Percentiles rank a stretch among this genome's conserved stretches.
Conservation (phyloP, 257 asterid genomes). For the Paulownia fortunei region DNA sequence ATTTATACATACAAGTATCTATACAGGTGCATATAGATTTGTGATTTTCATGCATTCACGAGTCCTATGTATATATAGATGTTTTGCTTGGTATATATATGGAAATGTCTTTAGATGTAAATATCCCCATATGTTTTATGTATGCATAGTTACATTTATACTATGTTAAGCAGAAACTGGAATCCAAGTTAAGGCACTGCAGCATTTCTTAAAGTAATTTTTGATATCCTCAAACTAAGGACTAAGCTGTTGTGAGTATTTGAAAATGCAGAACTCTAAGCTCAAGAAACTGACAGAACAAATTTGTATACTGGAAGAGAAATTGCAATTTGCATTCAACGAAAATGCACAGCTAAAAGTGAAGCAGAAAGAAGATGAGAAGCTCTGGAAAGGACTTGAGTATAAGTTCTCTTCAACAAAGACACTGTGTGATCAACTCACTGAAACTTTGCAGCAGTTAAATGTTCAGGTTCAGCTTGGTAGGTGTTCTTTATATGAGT, state of each 20-base stretch:
- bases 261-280: constrained; percentile 74
- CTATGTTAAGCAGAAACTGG: constrained; percentile 21
- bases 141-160: background rate
- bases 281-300: constrained; percentile 80
- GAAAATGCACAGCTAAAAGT: constrained; percentile 87
- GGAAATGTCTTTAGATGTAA: constrained; percentile 1
- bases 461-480: constrained; percentile 85
- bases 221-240: constrained; percentile 16
- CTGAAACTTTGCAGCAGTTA: constrained; percentile 75
- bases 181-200: constrained; percentile 17
- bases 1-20: background rate
- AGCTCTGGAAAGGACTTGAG: constrained; percentile 94
- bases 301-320: constrained; percentile 73
- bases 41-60: constrained; percentile 8
- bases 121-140: background rate
- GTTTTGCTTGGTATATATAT: constrained; percentile 1
- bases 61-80: constrained; percentile 2
- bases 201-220: background rate
- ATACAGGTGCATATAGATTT: constrained; percentile 16
- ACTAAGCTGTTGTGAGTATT: constrained; percentile 33
- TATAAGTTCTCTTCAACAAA: constrained; percentile 83
- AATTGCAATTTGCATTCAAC: constrained; percentile 81
- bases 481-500: constrained; percentile 34
- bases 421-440: constrained; percentile 78
- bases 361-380: constrained; percentile 93